phyloP scores from a whole-genome alignment of 2,329 filamentous ascomycete species.

The Podosphaera fusca region DNA sequence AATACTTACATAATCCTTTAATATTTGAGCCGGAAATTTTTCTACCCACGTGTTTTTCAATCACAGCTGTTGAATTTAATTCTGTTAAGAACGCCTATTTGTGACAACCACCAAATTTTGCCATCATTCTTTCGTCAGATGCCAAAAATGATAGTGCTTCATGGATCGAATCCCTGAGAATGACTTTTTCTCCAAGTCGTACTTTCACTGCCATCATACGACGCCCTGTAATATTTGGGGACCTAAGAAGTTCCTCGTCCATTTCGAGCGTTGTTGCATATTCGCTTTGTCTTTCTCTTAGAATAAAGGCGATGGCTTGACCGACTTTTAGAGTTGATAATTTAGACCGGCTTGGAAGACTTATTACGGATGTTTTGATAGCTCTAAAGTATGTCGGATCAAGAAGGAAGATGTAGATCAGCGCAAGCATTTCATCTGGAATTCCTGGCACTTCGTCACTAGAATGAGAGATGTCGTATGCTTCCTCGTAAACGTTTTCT shows the following conservation, averaged over 20 bases:
- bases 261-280: constrained; percentile 31
- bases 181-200: constrained; percentile 38
- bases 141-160: constrained; percentile 15
- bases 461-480: constrained; percentile 27
- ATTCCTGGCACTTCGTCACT: constrained; percentile 12
- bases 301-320: constrained; percentile 18
- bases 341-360: constrained; percentile 19
- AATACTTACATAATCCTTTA: not conserved
- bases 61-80: not conserved
- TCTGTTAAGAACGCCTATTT: not conserved
- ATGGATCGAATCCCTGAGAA: constrained; percentile 25
- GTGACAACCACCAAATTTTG: constrained; percentile 2
- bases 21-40: not conserved
- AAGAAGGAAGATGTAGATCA: constrained; percentile 23
- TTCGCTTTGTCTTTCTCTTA: constrained; percentile 20
- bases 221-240: constrained; percentile 15
- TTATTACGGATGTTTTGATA: constrained; percentile 17
- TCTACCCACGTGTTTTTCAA: not conserved
- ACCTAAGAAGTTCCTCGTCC: constrained; percentile 21
- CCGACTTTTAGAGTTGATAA: constrained; percentile 19
- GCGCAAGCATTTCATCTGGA: constrained; percentile 16
- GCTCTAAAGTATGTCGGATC: constrained; percentile 18
- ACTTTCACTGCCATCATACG: constrained; percentile 33
- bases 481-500: constrained; percentile 34
- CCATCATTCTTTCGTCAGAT: constrained; percentile 16